Evolutionary conservation across 805 yeast species (phyloP).

Genomic region (Kluyveromyces aestuarii): DNA sequence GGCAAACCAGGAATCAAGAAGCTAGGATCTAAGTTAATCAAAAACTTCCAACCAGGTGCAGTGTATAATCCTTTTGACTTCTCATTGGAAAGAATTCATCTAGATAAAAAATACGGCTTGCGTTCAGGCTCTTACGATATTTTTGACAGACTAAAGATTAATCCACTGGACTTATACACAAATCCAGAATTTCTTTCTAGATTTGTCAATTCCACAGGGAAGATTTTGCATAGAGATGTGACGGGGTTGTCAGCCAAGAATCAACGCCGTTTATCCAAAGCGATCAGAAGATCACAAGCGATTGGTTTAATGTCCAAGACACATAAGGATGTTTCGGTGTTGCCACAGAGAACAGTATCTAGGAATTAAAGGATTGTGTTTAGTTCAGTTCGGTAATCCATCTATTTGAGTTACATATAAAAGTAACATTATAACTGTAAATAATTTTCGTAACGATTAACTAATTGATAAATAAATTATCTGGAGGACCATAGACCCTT

Average conservation of each 20-base stretch:
- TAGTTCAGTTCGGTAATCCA: not conserved
- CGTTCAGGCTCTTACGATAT: constrained; percentile 23
- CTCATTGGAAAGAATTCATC: constrained; percentile 46
- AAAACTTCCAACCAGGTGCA: constrained; percentile 40
- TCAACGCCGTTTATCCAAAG: constrained; percentile 64
- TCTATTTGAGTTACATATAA: not conserved
- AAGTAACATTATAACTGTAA: not conserved
- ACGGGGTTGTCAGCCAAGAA: constrained; percentile 59
- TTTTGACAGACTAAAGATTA: constrained; percentile 42
- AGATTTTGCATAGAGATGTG: constrained; percentile 61
- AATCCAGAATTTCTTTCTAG: constrained; percentile 61
- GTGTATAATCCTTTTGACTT: constrained; percentile 81
- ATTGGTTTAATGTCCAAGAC: constrained; percentile 71
- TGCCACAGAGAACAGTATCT: constrained; percentile 25
- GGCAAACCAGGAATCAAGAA: constrained; percentile 14
- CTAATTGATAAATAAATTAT: constrained; percentile 6
- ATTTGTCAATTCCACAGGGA: constrained; percentile 64
- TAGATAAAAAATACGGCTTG: constrained; percentile 34
- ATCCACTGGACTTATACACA: constrained; percentile 63
- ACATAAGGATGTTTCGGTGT: constrained; percentile 48
- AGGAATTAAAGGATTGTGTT: not conserved
- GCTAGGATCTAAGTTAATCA: constrained; percentile 32
- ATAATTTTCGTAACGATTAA: not conserved
- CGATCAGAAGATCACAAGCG: constrained; percentile 71
- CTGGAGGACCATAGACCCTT: constrained; percentile 31